Conservation (phyloP, 208 protist genomes). For the Acanthamoeba castellanii region DNA sequence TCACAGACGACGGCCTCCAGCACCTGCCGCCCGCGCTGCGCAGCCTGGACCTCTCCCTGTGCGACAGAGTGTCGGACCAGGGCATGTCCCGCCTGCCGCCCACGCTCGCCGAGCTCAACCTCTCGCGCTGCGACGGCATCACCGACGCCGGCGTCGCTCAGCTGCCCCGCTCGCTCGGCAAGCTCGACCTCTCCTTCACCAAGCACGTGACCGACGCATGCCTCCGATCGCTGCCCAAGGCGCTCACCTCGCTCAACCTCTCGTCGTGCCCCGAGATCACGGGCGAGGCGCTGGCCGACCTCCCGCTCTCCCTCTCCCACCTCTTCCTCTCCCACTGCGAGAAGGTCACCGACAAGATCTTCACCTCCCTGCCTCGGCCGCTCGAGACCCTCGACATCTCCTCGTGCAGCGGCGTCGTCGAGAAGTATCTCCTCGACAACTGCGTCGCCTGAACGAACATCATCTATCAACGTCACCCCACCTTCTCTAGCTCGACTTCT, state of each 20-base stretch:
- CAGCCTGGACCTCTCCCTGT: slow-evolving; percentile 29
- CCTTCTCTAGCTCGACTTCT: no score
- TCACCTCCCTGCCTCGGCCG: not conserved
- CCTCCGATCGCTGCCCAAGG: not conserved
- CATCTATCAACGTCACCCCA: not conserved
- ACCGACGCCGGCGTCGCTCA: not conserved
- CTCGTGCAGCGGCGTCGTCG: not conserved
- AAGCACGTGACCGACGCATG: slow-evolving; percentile 28
- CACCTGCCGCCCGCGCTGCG: not conserved
- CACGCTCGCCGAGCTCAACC: slow-evolving; percentile 3
- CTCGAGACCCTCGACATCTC: slow-evolving; percentile 52
- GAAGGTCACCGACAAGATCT: slow-evolving; percentile 39
- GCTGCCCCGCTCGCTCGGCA: not conserved
- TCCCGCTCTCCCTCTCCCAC: not conserved
- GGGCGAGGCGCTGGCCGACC: not conserved
- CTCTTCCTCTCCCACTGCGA: slow-evolving; percentile 31
- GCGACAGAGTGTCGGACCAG: not conserved
- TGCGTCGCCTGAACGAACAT: slow-evolving; percentile 15
- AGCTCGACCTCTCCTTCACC: slow-evolving; percentile 35
- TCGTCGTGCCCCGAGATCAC: slow-evolving; percentile 46
- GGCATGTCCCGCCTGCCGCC: not conserved
- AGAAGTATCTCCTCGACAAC: slow-evolving; percentile 56
- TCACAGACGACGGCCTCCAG: not conserved
- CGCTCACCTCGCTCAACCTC: slow-evolving; percentile 40
- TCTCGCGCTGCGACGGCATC: slow-evolving; percentile 28